Conservation (phyloP, 169 alveolate genomes). For the Eimeria tenella region DNA sequence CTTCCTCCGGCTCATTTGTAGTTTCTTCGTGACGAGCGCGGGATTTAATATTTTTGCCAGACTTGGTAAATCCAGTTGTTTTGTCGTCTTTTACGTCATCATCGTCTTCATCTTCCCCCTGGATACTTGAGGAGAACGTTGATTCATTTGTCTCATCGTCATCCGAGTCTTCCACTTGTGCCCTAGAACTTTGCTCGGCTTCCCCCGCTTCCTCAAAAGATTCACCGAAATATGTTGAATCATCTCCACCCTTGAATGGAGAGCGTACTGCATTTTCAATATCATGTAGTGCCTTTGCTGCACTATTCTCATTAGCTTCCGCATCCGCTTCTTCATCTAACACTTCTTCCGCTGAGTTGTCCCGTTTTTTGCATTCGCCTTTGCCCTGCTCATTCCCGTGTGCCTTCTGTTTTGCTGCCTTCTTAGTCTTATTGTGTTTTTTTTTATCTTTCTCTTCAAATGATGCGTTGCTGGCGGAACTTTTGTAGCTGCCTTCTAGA, state of each 20-base stretch:
- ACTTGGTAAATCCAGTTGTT: not conserved
- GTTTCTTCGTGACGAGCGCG: not conserved
- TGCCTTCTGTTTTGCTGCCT: not conserved
- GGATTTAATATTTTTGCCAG: not conserved
- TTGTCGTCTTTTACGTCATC: not conserved
- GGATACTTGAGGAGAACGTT: not conserved
- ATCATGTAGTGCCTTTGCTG: not conserved
- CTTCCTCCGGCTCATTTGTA: not conserved
- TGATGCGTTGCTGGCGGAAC: not conserved
- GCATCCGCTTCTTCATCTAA: not conserved
- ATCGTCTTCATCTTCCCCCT: conserved; percentile 13
- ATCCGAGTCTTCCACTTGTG: conserved; percentile 7
- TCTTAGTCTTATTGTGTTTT: not conserved
- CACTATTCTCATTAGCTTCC: no score
- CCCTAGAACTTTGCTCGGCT: not conserved
- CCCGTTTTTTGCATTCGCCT: not conserved
- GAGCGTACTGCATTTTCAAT: not conserved
- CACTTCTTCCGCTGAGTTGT: not conserved
- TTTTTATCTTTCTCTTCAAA: not conserved
- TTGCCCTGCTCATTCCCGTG: not conserved
- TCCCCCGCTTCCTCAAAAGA: not conserved
- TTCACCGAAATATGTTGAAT: not conserved
- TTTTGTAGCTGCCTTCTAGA: not conserved
- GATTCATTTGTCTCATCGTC: not conserved
- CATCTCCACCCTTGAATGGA: not conserved